phyloP scores from a whole-genome alignment of 306 rosid genomes.

The Acacia acuminata region DNA sequence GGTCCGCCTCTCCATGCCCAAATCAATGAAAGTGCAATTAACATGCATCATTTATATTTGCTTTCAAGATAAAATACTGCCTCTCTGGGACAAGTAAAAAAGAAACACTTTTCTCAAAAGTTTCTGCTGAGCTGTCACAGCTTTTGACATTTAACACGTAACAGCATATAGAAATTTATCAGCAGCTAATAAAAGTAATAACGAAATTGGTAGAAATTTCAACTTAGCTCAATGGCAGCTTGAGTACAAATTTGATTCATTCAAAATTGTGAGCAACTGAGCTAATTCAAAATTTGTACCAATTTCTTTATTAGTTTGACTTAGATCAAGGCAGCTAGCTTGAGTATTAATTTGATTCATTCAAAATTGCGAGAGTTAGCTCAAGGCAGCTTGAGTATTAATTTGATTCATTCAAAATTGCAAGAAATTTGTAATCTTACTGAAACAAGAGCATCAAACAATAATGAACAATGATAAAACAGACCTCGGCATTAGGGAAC shows the following conservation, averaged over 20 bases:
- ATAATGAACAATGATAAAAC: too few species aligned
- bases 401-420: too few species aligned
- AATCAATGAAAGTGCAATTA: not conserved
- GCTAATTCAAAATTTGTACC: not conserved
- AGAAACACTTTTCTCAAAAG: not conserved
- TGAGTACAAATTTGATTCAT: not conserved
- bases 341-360: not conserved
- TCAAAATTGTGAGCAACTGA: not conserved
- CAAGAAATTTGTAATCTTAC: too few species aligned
- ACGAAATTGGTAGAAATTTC: not conserved
- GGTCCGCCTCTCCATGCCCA: slow-evolving; percentile 1
- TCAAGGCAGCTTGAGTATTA: too few species aligned
- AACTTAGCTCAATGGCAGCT: not conserved
- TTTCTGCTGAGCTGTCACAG: not conserved
- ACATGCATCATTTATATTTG: not conserved
- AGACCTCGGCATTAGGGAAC: too few species aligned
- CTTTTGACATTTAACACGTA: slow-evolving; percentile 8
- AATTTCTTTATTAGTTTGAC: not conserved
- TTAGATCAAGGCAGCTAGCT: too few species aligned
- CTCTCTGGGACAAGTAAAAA: not conserved
- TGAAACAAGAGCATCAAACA: too few species aligned
- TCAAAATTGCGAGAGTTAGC: not conserved
- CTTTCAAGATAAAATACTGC: slow-evolving; percentile 1
- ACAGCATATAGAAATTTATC: not conserved
- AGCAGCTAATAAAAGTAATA: slow-evolving; percentile 9